Evolutionary conservation across 1,139 yeast genomes (phyloP).

Genomic region (Magnusiomyces ingens): DNA sequence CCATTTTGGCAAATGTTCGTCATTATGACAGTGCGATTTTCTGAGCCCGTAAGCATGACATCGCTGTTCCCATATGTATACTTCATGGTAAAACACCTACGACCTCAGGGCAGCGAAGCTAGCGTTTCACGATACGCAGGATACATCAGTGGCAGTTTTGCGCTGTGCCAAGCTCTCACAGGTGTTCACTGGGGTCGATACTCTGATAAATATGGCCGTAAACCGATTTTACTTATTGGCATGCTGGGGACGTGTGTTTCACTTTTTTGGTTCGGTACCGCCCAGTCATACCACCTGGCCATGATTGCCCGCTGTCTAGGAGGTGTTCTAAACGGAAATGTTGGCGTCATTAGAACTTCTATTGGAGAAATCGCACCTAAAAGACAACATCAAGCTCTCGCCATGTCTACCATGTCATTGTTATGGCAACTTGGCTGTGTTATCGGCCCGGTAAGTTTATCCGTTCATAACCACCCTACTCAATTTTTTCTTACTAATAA

Average conservation of each 20-base stretch:
- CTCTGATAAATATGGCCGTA: slow-evolving; percentile 53
- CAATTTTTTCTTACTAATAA: slow-evolving; percentile 12
- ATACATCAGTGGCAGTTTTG: slow-evolving; percentile 50
- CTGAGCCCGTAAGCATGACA: slow-evolving; percentile 60
- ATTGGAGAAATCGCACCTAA: slow-evolving; percentile 55
- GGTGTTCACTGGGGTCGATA: slow-evolving; percentile 54
- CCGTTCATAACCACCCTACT: not conserved
- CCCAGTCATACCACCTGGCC: slow-evolving; percentile 46
- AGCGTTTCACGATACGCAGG: slow-evolving; percentile 50
- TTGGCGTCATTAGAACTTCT: slow-evolving; percentile 53
- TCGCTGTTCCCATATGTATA: slow-evolving; percentile 59
- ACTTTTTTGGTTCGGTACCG: slow-evolving; percentile 47
- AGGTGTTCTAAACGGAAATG: slow-evolving; percentile 57
- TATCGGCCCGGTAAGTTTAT: slow-evolving; percentile 42
- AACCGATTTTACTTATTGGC: slow-evolving; percentile 48
- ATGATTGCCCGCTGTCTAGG: slow-evolving; percentile 45
- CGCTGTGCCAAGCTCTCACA: slow-evolving; percentile 46
- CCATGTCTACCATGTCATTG: slow-evolving; percentile 54
- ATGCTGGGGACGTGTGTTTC: slow-evolving; percentile 45
- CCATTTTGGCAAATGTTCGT: slow-evolving; percentile 46
- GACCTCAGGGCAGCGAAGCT: slow-evolving; percentile 25
- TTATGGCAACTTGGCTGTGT: slow-evolving; percentile 53
- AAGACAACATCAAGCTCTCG: slow-evolving; percentile 53
- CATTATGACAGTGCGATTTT: slow-evolving; percentile 42
- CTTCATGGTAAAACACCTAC: slow-evolving; percentile 48